Base-by-base conservation (phyloP, 495 filamentous ascomycete species). In the Penicillium pancosmium region DNA sequence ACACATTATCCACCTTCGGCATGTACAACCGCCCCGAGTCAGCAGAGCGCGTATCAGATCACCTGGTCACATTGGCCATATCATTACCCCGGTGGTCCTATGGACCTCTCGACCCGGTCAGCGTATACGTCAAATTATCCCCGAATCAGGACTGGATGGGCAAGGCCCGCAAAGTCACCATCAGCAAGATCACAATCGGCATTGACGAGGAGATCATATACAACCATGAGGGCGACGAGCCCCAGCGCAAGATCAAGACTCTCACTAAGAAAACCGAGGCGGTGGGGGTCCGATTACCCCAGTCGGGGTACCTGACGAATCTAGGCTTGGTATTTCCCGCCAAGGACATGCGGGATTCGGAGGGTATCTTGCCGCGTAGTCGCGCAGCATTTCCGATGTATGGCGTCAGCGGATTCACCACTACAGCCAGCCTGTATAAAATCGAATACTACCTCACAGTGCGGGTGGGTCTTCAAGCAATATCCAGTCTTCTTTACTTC, bases 1-100 rank as follows among this genome's bases (percentile, higher is more conserved):
- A 98, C 72, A 98, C 92, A 4, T 79, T 98, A 31, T 97, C 93
- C 21, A 98, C 94, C 33, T 98, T 98, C 74, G 95, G 94, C 70
- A 98, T 98, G 94, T 98, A 97, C 77, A 97, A 98, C 75, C 87
- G 92, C 27, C 94, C 92, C 10, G 94, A 97, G 72, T 87, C 85
- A 52, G 90, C 90, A 50, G 90, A 96, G 60, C 83, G 83, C 52
- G 88, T 92, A 54, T 83, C 90, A 40, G 94, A 98, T 73, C 93
- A 96, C 69, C 75, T 98, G 53, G 93, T 98, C 43, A 96, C 91
- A 15, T 76, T 98, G 55, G 89, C 90, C 16, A 95, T 97, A 54
- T 93, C 89, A 52, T 79, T 98, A 58, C 93, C 93, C 10, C 85
- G 91, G 52, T 98, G 94, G 94, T 96, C 92, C 23, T 98, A 98